Percentiles rank a stretch among this genome's conserved stretches.
Evolutionary conservation across 2,329 filamentous ascomycete genomes (phyloP).

Genomic region (Aspergillus sp.): DNA sequence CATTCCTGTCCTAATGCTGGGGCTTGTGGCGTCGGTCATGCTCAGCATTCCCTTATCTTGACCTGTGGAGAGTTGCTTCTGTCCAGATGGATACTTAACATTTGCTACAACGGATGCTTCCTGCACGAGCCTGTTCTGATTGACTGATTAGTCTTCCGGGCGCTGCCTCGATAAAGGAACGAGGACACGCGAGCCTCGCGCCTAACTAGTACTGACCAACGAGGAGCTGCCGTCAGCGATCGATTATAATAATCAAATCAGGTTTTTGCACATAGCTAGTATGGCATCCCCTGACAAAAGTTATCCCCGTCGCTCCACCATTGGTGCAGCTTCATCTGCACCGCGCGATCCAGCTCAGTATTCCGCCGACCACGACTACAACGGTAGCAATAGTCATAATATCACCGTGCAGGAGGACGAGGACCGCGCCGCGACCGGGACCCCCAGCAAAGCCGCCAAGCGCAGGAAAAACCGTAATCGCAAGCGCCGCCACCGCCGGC

Average conservation of each 20-base stretch:
- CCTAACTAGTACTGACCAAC: neutral
- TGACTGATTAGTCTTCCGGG: neutral
- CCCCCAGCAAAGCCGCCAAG: slow-evolving; percentile 10
- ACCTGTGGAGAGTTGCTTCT: neutral
- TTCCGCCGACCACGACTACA: too few species aligned
- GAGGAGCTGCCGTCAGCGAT: neutral
- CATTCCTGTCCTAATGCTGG: neutral
- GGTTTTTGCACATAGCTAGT: neutral
- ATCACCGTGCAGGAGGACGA: neutral
- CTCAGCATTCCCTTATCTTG: neutral
- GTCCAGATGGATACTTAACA: too few species aligned
- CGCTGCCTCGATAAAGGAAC: neutral
- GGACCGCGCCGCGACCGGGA: slow-evolving; percentile 14
- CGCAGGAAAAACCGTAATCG: slow-evolving; percentile 65
- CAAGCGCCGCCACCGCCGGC: slow-evolving; percentile 70
- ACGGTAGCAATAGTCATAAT: too few species aligned
- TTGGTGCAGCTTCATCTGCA: neutral
- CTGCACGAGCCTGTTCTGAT: neutral
- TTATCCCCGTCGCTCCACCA: neutral
- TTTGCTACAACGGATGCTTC: too few species aligned
- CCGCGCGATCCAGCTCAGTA: neutral
- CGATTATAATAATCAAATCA: neutral
- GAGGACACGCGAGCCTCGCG: neutral
- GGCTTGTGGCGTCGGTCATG: neutral
- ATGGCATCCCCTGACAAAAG: neutral